Evolutionary conservation across 768 basidiomycete genomes (phyloP).

Genomic region (Heimioporus sp.): DNA sequence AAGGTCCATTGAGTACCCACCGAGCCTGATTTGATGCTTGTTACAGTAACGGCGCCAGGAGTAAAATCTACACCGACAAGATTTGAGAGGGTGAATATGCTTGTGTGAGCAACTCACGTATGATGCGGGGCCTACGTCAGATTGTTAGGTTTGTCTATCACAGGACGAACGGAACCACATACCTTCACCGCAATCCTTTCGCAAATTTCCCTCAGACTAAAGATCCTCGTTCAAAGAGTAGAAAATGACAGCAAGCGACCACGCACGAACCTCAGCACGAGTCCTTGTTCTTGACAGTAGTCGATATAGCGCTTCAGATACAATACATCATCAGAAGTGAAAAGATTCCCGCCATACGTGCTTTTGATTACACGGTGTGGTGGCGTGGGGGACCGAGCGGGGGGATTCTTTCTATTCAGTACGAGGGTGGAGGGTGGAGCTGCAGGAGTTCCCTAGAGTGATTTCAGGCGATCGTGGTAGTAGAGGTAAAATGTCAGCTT

Average conservation of each 20-base stretch:
- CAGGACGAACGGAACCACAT: slow-evolving; percentile 9
- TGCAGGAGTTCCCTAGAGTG: slow-evolving; percentile 54
- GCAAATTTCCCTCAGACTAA: slow-evolving; percentile 73
- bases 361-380: slow-evolving; percentile 83
- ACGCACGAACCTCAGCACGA: slow-evolving; percentile 64
- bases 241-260: not conserved
- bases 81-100: not conserved
- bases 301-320: slow-evolving; percentile 89
- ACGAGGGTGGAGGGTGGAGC: slow-evolving; percentile 67
- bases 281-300: slow-evolving; percentile 84
- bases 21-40: slow-evolving; percentile 88
- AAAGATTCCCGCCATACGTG: slow-evolving; percentile 85
- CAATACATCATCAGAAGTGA: slow-evolving; percentile 78
- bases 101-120: slow-evolving; percentile 49
- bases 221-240: slow-evolving; percentile 22
- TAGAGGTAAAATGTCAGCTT: slow-evolving; percentile 5
- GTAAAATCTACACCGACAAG: slow-evolving; percentile 58
- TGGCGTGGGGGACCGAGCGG: slow-evolving; percentile 80
- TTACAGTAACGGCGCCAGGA: slow-evolving; percentile 93
- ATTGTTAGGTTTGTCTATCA: slow-evolving; percentile 4
- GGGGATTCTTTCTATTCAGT: slow-evolving; percentile 59
- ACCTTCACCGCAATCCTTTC: slow-evolving; percentile 85
- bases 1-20: slow-evolving; percentile 76
- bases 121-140: slow-evolving; percentile 74
- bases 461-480: slow-evolving; percentile 1